Evolutionary conservation across 2,329 filamentous ascomycete genomes (phyloP), one percentile per base, ranked within the genome.

Genomic region (Xylaria sp.): DNA sequence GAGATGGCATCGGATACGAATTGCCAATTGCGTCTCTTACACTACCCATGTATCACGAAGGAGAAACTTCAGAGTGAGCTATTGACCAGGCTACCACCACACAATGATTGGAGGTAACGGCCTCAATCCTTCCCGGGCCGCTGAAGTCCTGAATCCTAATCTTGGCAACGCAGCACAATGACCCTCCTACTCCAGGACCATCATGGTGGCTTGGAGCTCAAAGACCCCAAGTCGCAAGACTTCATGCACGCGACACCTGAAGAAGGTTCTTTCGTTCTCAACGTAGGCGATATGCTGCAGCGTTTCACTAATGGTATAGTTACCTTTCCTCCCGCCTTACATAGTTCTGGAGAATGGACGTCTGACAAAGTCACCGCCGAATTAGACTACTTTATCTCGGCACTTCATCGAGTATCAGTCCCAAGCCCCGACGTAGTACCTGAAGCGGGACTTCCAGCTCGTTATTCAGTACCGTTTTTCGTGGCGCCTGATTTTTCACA

Each of bases 121-220:
- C n/a, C n/a, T n/a, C n/a, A n/a, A n/a, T n/a, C n/a, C n/a, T n/a
- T n/a, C n/a, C n/a, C n/a, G n/a, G n/a, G n/a, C n/a, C n/a, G n/a
- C n/a, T n/a, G n/a, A n/a, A n/a, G n/a, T n/a, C n/a, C n/a, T n/a
- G n/a, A n/a, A n/a, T n/a, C n/a, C n/a, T n/a, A n/a, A n/a, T n/a
- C n/a, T n/a, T n/a, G n/a, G n/a, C n/a, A n/a, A n/a, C n/a, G n/a
- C n/a, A n/a, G n/a, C n/a, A n/a, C n/a, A n/a, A n/a, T n/a, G n/a
- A n/a, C n/a, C n/a, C n/a, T n/a, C n/a, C n/a, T n/a, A n/a, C n/a
- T 87, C 70, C 85, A 88, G 71, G 85, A 87, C 70, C 78, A 81
- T 29, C 78, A 80, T 55, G 84, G 84, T 2, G 85, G 85, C 0
- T 72, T 87, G 22, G 82, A 87, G 67, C 82, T 87, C 15, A 80